Evolutionary conservation across 2,329 filamentous ascomycete genomes (phyloP), one percentile per base, ranked within the genome.

Genomic region (Calonectria multiphialidica): DNA sequence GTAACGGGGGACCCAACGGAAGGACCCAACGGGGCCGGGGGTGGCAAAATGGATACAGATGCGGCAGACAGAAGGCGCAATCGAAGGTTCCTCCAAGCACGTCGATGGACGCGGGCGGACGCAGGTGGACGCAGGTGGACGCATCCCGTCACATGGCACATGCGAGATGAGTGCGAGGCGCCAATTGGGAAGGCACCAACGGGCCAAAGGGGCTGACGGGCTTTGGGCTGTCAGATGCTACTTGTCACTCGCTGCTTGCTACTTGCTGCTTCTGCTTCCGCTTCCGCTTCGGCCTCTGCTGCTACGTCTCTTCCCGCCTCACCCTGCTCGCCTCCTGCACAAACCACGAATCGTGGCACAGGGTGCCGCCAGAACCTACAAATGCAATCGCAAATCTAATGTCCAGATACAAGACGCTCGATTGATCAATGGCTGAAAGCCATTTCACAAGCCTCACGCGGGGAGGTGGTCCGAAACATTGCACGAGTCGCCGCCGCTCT

Each of bases 131-230:
- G 8, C 33, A 59, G 30, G 13, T 25, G 16, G 53, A 37, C 53
- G 21, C 44, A 28, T 21, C 53, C n/a, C 15, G 9, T 57, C 50
- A 62, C 57, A 62, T 62, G 57, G 57, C 33, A 59, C 53, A 30
- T 68, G 66, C 66, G 55, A 61, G 53, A 62, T 68, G 66, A 42
- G 50, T 40, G 42, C 30, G 44, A 42, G 40, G 35, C 30, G 66
- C 66, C 15, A 30, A 23, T 35, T 55, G 28, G 23, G 47, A 55
- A 50, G 37, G 25, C 30, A 50, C 15, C 44, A 12, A 47, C 33
- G 44, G 61, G 55, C 4, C 16, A 4, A 30, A 30, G 28, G 28
- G 28, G 28, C 28, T 30, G 28, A 30, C 28, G 4, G 28, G 28
- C 28, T 30, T 30, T 30, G 33, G 50, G 28, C 8, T 47, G 44